Conservation (phyloP, 345 rosid species). For the Tarenaya hassleriana region DNA sequence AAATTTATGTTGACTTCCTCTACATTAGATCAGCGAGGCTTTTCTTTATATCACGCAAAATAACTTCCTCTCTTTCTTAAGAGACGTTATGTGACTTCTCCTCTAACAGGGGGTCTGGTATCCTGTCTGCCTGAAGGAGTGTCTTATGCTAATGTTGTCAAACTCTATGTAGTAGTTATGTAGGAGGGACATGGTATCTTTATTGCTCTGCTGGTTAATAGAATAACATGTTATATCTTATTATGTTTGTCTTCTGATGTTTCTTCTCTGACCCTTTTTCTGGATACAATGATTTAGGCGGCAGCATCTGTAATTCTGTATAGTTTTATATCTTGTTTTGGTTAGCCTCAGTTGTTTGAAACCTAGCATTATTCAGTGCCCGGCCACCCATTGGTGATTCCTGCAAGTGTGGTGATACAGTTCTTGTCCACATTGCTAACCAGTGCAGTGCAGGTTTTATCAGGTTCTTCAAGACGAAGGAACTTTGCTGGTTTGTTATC, state of each 20-base stretch:
- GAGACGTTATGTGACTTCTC: slow-evolving; percentile 43
- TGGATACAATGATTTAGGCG: too few relatives aligned
- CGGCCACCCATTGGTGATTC: slow-evolving; percentile 18
- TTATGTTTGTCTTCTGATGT: slow-evolving; percentile 25
- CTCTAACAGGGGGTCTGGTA: slow-evolving; percentile 37
- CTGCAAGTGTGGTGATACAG: slow-evolving; percentile 24
- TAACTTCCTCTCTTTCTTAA: slow-evolving; percentile 30
- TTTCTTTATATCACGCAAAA: slow-evolving; percentile 23
- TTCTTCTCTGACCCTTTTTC: too few relatives aligned
- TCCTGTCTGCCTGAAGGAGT: slow-evolving; percentile 52
- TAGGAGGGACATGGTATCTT: slow-evolving; percentile 24
- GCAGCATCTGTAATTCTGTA: too few relatives aligned
- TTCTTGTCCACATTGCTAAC: too few relatives aligned
- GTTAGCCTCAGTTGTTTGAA: slow-evolving; percentile 7
- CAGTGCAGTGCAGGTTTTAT: too few relatives aligned
- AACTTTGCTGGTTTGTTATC: too few relatives aligned
- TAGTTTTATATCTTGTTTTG: slow-evolving; percentile 23
- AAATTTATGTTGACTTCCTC: slow-evolving; percentile 33
- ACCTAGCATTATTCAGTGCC: slow-evolving; percentile 6
- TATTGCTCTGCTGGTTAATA: slow-evolving; percentile 22
- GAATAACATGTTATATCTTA: slow-evolving; percentile 11
- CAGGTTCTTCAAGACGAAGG: too few relatives aligned
- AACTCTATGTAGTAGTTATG: slow-evolving; percentile 32
- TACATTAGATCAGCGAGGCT: slow-evolving; percentile 21
- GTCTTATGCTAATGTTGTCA: slow-evolving; percentile 36